Conservation (phyloP, 441 rosid genomes). For the Hura crepitans region DNA sequence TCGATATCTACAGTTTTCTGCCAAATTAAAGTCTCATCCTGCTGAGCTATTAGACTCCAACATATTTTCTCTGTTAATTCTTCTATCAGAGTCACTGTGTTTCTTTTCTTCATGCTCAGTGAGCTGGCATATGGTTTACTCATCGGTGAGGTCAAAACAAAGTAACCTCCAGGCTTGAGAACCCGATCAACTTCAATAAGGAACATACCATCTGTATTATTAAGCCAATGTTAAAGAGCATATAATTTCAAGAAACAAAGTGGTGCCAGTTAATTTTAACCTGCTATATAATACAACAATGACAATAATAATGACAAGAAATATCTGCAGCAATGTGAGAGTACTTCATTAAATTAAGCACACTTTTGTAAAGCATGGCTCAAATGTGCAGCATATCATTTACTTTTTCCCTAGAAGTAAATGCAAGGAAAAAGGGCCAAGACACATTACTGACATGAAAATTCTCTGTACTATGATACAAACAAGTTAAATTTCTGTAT, state of each 20-base stretch:
- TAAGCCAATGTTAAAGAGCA: conserved; percentile 22
- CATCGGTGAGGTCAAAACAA: conserved; percentile 76
- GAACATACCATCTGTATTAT: conserved; percentile 66
- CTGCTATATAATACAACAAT: background rate
- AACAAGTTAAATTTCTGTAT: background rate
- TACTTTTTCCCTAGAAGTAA: background rate
- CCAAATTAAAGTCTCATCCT: conserved; percentile 92
- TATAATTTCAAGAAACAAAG: conserved; percentile 1
- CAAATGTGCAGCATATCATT: background rate
- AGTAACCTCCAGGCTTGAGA: conserved; percentile 91
- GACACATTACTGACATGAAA: background rate
- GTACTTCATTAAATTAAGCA: background rate
- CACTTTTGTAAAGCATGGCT: background rate
- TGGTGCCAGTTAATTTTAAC: conserved; percentile 8
- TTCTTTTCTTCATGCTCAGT: conserved; percentile 43
- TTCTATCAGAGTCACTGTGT: conserved; percentile 47
- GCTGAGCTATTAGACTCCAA: conserved; percentile 89
- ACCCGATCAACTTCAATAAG: conserved; percentile 88
- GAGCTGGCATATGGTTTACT: conserved; percentile 54
- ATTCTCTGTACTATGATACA: background rate
- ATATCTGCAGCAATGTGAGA: background rate
- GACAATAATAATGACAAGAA: background rate
- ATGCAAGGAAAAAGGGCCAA: background rate
- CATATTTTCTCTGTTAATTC: conserved; percentile 69
- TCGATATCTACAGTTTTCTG: conserved; percentile 67